Base-by-base conservation (phyloP, 192 early-diverging fungal species). In the Coemansia sp. region DNA sequence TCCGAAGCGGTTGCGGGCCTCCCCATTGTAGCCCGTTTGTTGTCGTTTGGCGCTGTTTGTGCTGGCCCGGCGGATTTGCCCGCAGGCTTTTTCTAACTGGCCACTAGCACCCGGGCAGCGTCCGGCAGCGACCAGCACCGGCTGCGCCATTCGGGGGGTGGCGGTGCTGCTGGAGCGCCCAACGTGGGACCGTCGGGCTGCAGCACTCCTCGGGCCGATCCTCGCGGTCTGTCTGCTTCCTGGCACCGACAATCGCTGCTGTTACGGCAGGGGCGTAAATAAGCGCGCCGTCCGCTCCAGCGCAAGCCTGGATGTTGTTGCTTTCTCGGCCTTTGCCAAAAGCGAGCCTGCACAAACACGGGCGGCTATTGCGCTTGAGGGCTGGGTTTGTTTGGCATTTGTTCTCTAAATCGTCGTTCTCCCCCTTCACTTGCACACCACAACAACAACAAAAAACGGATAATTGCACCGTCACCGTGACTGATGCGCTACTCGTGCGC, bases 31-130 rank as follows among this genome's bases (percentile, higher is more conserved):
- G 40, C 8, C 40, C 8, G 10, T 42, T 42, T 42, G 40, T 42
- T 42, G 40, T 42, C 40, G 40, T 42, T 42, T 42, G 8, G 20
- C 9, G 40, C 40, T 35, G 34, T n/a, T 35, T 35, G 34, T n/a
- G 34, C 34, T n/a, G 15, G 12, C 34, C 15, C 12, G 12, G 34
- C 12, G 34, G 34, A 35, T 35, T 35, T 35, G 34, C 34, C 34
- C 11, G 34, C 34, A 35, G 34, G 34, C 34, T 10, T 10, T 35
- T 10, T 35, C 34, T n/a, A n/a, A 8, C 34, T 35, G 12, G 11
- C 34, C 34, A n/a, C 15, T 9, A 35, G n/a, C n/a, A 32, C 6
- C 31, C 31, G 31, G 31, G 31, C 31, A 8, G 31, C 31, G 31
- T 32, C 10, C 31, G 31, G 31, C 31, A 10, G 31, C 10, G 31